Percentiles rank a stretch among this genome's conserved stretches.
These are phyloP conservation scores for Schizochytrium sp. DNA, from an alignment of 108 stramenopile genomes.

Conservation along the genomic window DNA sequence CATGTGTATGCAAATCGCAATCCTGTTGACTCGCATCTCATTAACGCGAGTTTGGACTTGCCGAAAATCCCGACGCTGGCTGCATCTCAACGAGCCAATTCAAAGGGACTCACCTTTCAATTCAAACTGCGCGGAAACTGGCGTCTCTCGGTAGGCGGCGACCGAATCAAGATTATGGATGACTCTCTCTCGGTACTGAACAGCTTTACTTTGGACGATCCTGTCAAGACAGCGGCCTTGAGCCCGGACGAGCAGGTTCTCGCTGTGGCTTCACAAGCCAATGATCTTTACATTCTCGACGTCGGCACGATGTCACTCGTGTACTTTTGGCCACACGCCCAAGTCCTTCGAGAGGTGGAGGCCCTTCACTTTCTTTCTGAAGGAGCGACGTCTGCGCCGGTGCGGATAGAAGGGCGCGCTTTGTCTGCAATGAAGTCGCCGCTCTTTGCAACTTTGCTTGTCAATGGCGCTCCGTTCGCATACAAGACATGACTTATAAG, in stretches of 20 bases:
- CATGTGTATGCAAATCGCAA: neutral
- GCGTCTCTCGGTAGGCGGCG: neutral
- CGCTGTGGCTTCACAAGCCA: neutral
- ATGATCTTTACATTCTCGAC: neutral
- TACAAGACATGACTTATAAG: neutral
- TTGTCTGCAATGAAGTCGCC: too few species aligned
- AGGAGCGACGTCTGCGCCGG: too few species aligned
- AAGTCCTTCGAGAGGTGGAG: neutral
- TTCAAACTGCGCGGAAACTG: neutral
- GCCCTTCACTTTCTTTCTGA: neutral
- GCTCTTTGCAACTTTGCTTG: neutral
- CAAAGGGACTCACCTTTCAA: neutral
- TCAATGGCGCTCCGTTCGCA: neutral
- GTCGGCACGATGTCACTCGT: neutral
- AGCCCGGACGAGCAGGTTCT: neutral
- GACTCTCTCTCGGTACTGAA: neutral
- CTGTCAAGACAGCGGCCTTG: neutral
- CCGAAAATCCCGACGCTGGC: neutral
- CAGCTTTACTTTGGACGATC: neutral
- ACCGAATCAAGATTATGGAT: neutral
- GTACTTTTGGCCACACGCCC: neutral
- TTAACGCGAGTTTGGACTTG: neutral
- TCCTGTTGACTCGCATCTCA: neutral
- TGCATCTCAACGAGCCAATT: neutral
- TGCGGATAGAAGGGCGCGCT: too few species aligned